phyloP scores from a whole-genome alignment of 768 basidiomycete genomes.

The Strobilomyces echinocephalus region DNA sequence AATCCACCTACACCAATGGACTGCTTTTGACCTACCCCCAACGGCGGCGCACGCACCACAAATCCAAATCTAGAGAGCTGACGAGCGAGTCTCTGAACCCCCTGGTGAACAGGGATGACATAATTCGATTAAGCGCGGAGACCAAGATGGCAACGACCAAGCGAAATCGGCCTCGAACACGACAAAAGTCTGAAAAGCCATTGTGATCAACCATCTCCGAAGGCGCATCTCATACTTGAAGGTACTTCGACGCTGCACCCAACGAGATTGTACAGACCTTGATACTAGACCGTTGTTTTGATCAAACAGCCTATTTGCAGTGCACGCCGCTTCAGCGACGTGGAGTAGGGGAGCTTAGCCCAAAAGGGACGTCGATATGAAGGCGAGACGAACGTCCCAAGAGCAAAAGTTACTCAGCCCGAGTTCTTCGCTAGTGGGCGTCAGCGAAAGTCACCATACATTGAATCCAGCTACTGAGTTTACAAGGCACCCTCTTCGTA shows the following conservation, averaged over 20 bases:
- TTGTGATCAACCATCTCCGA: not conserved
- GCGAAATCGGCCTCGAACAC: slow-evolving; percentile 39
- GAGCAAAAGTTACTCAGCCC: too few species aligned
- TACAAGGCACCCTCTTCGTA: too few species aligned
- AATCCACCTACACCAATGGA: slow-evolving; percentile 20
- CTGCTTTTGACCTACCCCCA: slow-evolving; percentile 9
- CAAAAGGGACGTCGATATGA: too few species aligned
- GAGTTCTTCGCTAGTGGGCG: not conserved
- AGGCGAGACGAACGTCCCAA: too few species aligned
- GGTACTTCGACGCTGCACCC: slow-evolving; percentile 28
- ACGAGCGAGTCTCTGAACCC: too few species aligned
- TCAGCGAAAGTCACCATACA: too few species aligned
- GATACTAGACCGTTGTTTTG: slow-evolving; percentile 45
- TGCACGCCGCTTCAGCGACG: slow-evolving; percentile 42
- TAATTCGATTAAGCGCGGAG: too few species aligned
- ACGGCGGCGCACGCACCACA: not conserved
- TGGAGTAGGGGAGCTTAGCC: too few species aligned
- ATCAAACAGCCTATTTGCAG: slow-evolving; percentile 44
- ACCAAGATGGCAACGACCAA: not conserved
- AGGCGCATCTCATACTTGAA: not conserved
- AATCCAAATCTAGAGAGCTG: not conserved
- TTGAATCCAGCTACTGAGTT: too few species aligned
- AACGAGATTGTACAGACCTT: too few species aligned
- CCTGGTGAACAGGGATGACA: too few species aligned
- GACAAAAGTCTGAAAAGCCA: slow-evolving; percentile 33